Percentiles rank a stretch among this genome's conserved stretches.
Conservation (phyloP, 2,329 filamentous ascomycete genomes). For the Teratosphaeria nubilosa region DNA sequence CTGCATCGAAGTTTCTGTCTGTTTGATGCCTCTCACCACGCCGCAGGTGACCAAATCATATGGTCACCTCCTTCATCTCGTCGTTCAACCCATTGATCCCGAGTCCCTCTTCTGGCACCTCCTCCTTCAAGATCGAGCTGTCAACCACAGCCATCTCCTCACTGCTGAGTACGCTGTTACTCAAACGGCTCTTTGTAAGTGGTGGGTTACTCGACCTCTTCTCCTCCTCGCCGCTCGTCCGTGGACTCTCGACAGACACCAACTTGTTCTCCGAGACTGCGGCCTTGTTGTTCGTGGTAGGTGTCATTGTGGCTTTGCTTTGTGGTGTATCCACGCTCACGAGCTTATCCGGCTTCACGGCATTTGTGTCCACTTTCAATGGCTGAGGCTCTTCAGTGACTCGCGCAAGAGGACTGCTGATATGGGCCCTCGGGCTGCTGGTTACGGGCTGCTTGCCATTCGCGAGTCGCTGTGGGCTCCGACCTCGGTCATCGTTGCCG, state of each 20-base stretch:
- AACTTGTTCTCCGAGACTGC: slow-evolving; percentile 9
- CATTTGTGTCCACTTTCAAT: slow-evolving; percentile 27
- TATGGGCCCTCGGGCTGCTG: slow-evolving; percentile 55
- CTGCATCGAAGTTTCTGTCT: background rate
- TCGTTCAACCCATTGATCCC: slow-evolving; percentile 12
- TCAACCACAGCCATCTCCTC: slow-evolving; percentile 20
- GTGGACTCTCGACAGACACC: slow-evolving; percentile 27
- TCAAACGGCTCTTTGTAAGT: slow-evolving; percentile 6
- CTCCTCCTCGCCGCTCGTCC: slow-evolving; percentile 12
- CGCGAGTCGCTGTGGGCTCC: slow-evolving; percentile 57
- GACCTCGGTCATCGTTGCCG: slow-evolving; percentile 51
- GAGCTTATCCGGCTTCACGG: slow-evolving; percentile 29
- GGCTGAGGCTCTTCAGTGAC: slow-evolving; percentile 58
- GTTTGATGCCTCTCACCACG: background rate
- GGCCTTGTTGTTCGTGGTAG: background rate
- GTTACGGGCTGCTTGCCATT: slow-evolving; percentile 53
- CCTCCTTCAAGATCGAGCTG: slow-evolving; percentile 8
- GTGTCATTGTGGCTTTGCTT: slow-evolving; percentile 5
- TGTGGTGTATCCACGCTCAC: slow-evolving; percentile 27
- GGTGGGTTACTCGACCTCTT: slow-evolving; percentile 6
- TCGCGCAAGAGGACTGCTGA: slow-evolving; percentile 61
- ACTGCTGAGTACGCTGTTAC: slow-evolving; percentile 27
- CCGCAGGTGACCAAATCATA: slow-evolving; percentile 10
- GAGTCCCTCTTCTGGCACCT: background rate
- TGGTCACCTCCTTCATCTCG: slow-evolving; percentile 42